Evolutionary conservation across 257 asterid genomes (phyloP).

Genomic region (Perilla frutescens): DNA sequence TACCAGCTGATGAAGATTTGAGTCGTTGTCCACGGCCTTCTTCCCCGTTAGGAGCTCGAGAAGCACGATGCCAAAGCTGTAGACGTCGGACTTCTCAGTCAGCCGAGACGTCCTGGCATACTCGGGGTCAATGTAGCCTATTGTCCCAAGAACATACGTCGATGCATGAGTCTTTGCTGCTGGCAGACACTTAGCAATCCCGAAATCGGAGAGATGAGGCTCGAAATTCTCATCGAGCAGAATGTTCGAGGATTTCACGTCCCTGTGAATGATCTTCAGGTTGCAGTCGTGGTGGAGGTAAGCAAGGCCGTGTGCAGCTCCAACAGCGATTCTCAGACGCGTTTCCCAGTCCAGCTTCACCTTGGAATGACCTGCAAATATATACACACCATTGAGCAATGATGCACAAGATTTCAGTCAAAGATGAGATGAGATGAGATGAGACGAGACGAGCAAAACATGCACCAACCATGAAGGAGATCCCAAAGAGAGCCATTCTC

Average conservation of each 20-base stretch:
- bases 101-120: constrained; percentile 91
- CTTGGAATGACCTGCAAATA: constrained; percentile 70
- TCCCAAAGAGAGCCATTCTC: constrained; percentile 99
- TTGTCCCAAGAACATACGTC: constrained; percentile 90
- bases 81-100: constrained; percentile 92
- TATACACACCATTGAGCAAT: no score
- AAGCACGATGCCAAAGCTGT: constrained; percentile 94
- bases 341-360: constrained; percentile 97
- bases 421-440: not conserved
- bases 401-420: no score
- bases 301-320: constrained; percentile 97
- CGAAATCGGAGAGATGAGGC: constrained; percentile 96
- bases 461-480: constrained; percentile 85
- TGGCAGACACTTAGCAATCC: constrained; percentile 79
- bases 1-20: constrained; percentile 95
- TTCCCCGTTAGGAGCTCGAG: constrained; percentile 92
- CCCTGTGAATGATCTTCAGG: constrained; percentile 90
- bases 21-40: constrained; percentile 84
- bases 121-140: constrained; percentile 97
- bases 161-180: constrained; percentile 83
- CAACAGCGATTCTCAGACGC: constrained; percentile 84
- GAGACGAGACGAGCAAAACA: not conserved
- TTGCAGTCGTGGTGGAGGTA: constrained; percentile 96
- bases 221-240: constrained; percentile 83
- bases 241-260: constrained; percentile 91